Base-by-base conservation (phyloP, 2,329 filamentous ascomycete genomes). In the Apiospora rasikravindrae region DNA sequence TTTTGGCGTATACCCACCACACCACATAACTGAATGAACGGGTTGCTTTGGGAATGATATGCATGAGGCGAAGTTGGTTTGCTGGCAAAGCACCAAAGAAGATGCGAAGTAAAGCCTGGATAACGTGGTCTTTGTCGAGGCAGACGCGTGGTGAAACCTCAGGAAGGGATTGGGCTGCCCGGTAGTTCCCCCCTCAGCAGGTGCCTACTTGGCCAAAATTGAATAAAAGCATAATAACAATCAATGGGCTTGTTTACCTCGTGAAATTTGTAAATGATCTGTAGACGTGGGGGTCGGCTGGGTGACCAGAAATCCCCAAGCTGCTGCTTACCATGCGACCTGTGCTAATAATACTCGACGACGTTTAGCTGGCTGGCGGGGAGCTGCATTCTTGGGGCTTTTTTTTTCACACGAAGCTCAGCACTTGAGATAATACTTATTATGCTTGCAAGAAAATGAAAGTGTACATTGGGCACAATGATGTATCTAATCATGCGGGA, bases 401-500 rank as follows among this genome's bases (percentile, higher is more conserved):
- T n/a, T n/a, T n/a, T n/a, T n/a, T 64, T 40, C 57, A 37, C 57
- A 64, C 19, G 22, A 19, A 10, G 8, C 33, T n/a, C 33, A 13
- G n/a, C n/a, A n/a, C n/a, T n/a, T n/a, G n/a, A n/a, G 10, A 2
- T n/a, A 4, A 33, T 33, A 61, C 29, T 33, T 64, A 7, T 4
- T 10, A 40, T 8, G 11, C 22, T 64, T 64, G 22, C 4, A 64
- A 64, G 33, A 40, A 40, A 13, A 40, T 64, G 57, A 29, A 68
- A 68, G 42, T 68, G 42, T 68, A 68, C 57, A 45, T 45, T 68
- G 42, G 67, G 24, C 45, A 68, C 67, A 68, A 49, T 68, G n/a
- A 47, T 68, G 40, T 68, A 68, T 68, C 42, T 68, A 68, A 68
- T 47, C 67, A 16, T 68, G 67, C 40, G 19, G 24, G 45, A 68